These are phyloP conservation scores for Sarocladium kiliense DNA, from an alignment of 2,329 filamentous ascomycete genomes.

Conservation along the genomic window DNA sequence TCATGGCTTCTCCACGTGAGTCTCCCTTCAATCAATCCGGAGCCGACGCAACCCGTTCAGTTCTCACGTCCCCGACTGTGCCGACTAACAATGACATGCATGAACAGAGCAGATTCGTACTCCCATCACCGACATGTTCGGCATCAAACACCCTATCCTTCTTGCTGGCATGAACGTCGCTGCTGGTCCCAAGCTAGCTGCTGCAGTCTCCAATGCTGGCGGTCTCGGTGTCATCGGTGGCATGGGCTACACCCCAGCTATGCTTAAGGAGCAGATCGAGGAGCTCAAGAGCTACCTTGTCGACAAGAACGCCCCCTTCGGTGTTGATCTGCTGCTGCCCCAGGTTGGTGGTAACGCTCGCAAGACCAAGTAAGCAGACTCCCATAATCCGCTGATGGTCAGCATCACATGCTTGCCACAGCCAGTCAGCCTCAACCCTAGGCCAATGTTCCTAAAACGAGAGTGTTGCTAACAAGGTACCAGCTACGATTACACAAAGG, in stretches of 20 bases:
- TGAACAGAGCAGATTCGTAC: constrained; percentile 64
- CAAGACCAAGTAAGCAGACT: constrained; percentile 71
- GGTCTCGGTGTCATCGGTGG: constrained; percentile 96
- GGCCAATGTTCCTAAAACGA: background rate
- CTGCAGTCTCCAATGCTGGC: constrained; percentile 94
- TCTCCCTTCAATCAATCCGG: background rate
- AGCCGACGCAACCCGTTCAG: constrained; percentile 1
- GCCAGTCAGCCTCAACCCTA: background rate
- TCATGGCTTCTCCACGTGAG: constrained; percentile 15
- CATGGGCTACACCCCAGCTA: constrained; percentile 92
- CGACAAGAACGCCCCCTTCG: constrained; percentile 93
- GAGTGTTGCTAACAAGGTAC: background rate
- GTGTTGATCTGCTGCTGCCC: constrained; percentile 87
- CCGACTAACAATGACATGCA: background rate
- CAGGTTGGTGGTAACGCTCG: constrained; percentile 91
- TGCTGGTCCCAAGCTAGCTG: constrained; percentile 90
- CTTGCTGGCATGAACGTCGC: constrained; percentile 99
- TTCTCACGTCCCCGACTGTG: background rate
- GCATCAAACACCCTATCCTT: constrained; percentile 94
- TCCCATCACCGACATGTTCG: constrained; percentile 88
- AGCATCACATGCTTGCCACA: constrained; percentile 8
- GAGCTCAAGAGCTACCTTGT: constrained; percentile 85
- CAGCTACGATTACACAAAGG: constrained; percentile 99
- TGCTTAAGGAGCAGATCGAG: constrained; percentile 90
- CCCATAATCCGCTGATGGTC: constrained; percentile 8